Evolutionary conservation across 2,329 filamentous ascomycete species (phyloP).

Genomic region (Zymoseptoria crescenta): DNA sequence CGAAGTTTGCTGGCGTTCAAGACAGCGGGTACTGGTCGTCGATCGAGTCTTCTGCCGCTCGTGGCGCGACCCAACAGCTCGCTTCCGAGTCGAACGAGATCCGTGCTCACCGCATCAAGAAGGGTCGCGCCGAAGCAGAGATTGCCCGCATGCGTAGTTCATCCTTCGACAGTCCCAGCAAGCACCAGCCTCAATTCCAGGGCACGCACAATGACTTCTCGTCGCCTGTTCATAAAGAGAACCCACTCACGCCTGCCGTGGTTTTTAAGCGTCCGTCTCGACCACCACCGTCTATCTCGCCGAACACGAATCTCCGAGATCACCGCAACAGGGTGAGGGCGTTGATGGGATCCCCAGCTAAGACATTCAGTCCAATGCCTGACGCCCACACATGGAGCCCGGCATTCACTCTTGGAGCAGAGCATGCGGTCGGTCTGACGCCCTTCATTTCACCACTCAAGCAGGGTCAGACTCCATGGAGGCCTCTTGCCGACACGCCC

Average conservation of each 20-base stretch:
- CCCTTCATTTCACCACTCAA: constrained; percentile 28
- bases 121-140: constrained; percentile 88
- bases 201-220: constrained; percentile 34
- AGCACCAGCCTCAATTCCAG: constrained; percentile 45
- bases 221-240: constrained; percentile 34
- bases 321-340: constrained; percentile 77
- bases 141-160: constrained; percentile 88
- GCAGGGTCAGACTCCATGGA: constrained; percentile 29
- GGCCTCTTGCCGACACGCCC: constrained; percentile 19
- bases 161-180: constrained; percentile 85
- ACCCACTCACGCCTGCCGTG: constrained; percentile 71
- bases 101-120: constrained; percentile 62
- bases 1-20: constrained; percentile 71
- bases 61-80: constrained; percentile 53
- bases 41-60: constrained; percentile 78
- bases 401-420: constrained; percentile 58
- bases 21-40: constrained; percentile 98
- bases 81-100: constrained; percentile 69
- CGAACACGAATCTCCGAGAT: constrained; percentile 82
- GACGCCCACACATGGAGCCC: constrained; percentile 57
- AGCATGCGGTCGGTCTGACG: constrained; percentile 47
- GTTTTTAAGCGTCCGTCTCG: constrained; percentile 65
- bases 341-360: constrained; percentile 71
- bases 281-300: constrained; percentile 71
- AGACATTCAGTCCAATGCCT: constrained; percentile 43